Conservation (phyloP, 192 early-diverging fungal genomes). For the Allomyces macrogynus region DNA sequence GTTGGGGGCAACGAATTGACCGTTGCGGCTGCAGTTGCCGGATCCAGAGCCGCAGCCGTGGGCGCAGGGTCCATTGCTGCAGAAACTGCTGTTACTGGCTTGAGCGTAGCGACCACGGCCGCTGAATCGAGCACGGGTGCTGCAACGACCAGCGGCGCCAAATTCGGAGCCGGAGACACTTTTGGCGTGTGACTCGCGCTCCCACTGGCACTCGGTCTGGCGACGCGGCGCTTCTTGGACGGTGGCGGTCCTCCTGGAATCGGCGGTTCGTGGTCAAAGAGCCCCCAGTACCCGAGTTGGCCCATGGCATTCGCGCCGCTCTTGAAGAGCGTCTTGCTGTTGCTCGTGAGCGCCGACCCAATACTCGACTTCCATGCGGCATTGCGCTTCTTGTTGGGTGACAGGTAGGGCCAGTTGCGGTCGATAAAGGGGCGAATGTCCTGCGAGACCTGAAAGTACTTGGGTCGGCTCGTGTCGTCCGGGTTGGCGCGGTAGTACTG, state of each 20-base stretch:
- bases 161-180: background rate
- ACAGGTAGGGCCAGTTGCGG: background rate
- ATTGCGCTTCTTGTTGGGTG: background rate
- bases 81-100: background rate
- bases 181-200: no score
- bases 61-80: background rate
- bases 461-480: no score
- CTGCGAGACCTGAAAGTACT: background rate
- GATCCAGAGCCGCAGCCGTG: no score
- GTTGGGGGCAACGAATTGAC: no score
- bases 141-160: background rate
- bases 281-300: background rate
- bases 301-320: background rate
- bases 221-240: background rate
- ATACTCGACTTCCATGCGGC: background rate
- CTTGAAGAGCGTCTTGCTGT: background rate
- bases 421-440: background rate
- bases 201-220: no score
- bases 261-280: background rate
- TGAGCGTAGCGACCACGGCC: background rate
- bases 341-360: background rate
- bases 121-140: background rate
- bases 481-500: no score
- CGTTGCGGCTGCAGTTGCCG: no score
- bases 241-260: background rate